phyloP scores from a whole-genome alignment of 2,329 filamentous ascomycete species.

The Fusarium sp. region DNA sequence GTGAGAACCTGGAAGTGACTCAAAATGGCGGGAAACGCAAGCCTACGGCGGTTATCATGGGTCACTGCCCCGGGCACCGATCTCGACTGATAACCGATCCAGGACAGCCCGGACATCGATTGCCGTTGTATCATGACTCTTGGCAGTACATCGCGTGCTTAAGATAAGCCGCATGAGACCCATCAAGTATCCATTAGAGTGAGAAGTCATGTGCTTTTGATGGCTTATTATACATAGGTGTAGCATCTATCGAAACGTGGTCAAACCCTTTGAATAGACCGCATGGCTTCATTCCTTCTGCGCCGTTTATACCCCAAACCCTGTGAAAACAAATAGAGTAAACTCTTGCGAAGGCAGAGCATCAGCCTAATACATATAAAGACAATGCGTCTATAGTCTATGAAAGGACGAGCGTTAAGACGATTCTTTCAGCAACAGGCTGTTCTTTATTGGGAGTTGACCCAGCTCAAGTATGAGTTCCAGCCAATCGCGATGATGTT shows the following conservation, averaged over 20 bases:
- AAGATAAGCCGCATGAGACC: slow-evolving; percentile 27
- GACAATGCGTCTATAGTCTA: slow-evolving; percentile 36
- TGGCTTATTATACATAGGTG: slow-evolving; percentile 20
- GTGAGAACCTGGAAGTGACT: slow-evolving; percentile 24
- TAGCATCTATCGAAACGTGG: slow-evolving; percentile 28
- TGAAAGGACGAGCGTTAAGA: slow-evolving; percentile 7
- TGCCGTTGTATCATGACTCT: slow-evolving; percentile 20
- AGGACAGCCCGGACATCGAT: slow-evolving; percentile 14
- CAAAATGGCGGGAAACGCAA: slow-evolving; percentile 30
- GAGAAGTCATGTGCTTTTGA: slow-evolving; percentile 17
- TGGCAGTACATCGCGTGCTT: slow-evolving; percentile 24
- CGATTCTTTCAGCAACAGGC: not conserved
- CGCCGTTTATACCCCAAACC: slow-evolving; percentile 18
- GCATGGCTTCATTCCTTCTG: slow-evolving; percentile 10
- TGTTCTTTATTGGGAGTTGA: slow-evolving; percentile 60
- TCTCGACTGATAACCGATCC: slow-evolving; percentile 4
- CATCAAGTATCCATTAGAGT: not conserved
- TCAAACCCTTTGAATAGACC: slow-evolving; percentile 6
- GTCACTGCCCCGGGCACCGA: slow-evolving; percentile 11
- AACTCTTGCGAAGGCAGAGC: not conserved
- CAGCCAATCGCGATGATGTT: slow-evolving; percentile 80
- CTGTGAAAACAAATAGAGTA: slow-evolving; percentile 3
- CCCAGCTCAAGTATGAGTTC: slow-evolving; percentile 73
- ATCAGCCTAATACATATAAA: slow-evolving; percentile 14
- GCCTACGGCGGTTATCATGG: slow-evolving; percentile 9